These are phyloP conservation scores for Gonapodya prolifera DNA, from an alignment of 192 early-diverging fungal genomes.

Conservation along the genomic window DNA sequence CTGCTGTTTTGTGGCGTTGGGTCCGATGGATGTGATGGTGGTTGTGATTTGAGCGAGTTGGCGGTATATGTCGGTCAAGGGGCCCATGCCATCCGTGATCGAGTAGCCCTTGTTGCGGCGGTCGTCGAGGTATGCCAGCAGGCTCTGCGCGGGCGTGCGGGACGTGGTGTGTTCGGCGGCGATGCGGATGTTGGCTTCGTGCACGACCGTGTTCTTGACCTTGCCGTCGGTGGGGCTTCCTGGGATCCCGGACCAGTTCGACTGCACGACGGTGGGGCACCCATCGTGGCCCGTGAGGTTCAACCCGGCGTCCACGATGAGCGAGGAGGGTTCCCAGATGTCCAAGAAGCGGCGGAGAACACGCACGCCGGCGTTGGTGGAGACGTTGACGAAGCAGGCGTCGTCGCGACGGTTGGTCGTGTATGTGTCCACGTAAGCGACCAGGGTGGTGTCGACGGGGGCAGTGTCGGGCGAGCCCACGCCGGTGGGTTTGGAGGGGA, in stretches of 20 bases:
- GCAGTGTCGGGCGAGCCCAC: slow-evolving; percentile 10
- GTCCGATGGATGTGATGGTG: slow-evolving; percentile 14
- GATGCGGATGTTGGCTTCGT: slow-evolving; percentile 9
- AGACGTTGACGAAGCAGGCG: slow-evolving; percentile 13
- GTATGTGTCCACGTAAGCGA: slow-evolving; percentile 11
- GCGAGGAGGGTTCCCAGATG: slow-evolving; percentile 13
- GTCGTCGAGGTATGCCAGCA: slow-evolving; percentile 13
- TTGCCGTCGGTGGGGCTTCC: slow-evolving; percentile 14
- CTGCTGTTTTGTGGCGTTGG: slow-evolving; percentile 1
- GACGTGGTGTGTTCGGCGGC: slow-evolving; percentile 6
- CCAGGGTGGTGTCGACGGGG: slow-evolving; percentile 2
- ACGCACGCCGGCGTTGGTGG: slow-evolving; percentile 17
- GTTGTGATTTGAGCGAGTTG: slow-evolving; percentile 8
- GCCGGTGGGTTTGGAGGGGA: slow-evolving; percentile 9
- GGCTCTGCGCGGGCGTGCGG: slow-evolving; percentile 3
- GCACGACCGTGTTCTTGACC: slow-evolving; percentile 9
- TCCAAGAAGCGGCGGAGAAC: slow-evolving; percentile 10
- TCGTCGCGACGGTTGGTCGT: slow-evolving; percentile 13
- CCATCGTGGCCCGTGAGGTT: slow-evolving; percentile 6
- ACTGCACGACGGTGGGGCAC: slow-evolving; percentile 13
- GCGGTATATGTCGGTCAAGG: slow-evolving; percentile 8
- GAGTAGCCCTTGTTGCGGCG: slow-evolving; percentile 18
- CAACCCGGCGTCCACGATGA: slow-evolving; percentile 14
- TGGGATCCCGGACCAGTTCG: slow-evolving; percentile 14
- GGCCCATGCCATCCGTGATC: slow-evolving; percentile 13